Evolutionary conservation across 2,329 filamentous ascomycete species (phyloP), one percentile per base, ranked within the genome.

Genomic region (Podosphaera xanthii): DNA sequence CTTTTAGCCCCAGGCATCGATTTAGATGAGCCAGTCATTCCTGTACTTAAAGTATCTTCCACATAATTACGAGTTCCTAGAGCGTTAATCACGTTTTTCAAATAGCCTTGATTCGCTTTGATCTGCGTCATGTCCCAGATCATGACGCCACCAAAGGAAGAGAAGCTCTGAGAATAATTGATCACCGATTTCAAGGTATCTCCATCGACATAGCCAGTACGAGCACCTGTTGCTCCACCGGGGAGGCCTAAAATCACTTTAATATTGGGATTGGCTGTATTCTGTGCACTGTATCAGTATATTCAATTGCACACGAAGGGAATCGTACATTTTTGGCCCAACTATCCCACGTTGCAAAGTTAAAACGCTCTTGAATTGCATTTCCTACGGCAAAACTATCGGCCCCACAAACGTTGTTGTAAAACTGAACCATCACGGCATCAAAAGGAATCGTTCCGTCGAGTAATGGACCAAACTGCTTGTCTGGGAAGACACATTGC

Each of bases 131-230:
- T 77, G 68, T 86, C 82, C 82, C 81, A 85, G 71, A 84, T 74
- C 82, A 85, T 84, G 35, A 82, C 75, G 36, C 82, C 82, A 6
- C 81, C 82, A 64, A 85, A 84, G 68, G 75, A 82, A 2, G 71
- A 68, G 65, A 76, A 84, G 48, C 70, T 67, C 69, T 76, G 76
- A 52, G 71, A 73, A 65, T 78, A 83, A 40, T 72, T 60, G 62
- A 85, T 74, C 38, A 81, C 72, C 4, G 71, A 66, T 30, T 67
- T 69, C 46, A 85, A 71, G 31, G 72, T 68, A n/a, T 64, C 63
- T 2, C 74, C 74, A 6, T 70, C 65, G 10, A 75, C 66, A 66
- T 84, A 86, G 2, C 82, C 81, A 2, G 71, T 71, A 4, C 78
- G 78, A 2, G 77, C 80, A 5, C 72, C 73, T 1, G 54, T 60